These are phyloP conservation scores for Sisymbrium irio DNA, from an alignment of 345 rosid species.

Conservation along the genomic window DNA sequence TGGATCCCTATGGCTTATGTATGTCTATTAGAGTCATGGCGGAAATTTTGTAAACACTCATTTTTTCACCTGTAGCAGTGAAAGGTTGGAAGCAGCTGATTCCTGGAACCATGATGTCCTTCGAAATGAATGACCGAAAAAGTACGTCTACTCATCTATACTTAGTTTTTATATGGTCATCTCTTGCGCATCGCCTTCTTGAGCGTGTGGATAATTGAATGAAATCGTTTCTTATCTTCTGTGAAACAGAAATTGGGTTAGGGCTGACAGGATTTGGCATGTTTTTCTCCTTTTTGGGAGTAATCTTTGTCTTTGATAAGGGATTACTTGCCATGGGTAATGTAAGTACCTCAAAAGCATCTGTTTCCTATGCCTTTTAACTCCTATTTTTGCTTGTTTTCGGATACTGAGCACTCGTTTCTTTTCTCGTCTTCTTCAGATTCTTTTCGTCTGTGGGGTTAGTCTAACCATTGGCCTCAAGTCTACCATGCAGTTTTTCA, in stretches of 20 bases:
- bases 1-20: not conserved
- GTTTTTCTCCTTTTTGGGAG: conserved; percentile 88
- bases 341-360: conserved; percentile 45
- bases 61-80: conserved; percentile 2
- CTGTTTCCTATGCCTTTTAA: not conserved
- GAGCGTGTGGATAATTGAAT: not conserved
- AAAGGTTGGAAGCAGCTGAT: conserved; percentile 15
- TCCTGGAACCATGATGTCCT: conserved; percentile 35
- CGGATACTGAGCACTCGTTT: not conserved
- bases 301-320: conserved; percentile 84
- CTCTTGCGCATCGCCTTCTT: not conserved
- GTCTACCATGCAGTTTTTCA: conserved; percentile 96
- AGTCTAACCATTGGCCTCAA: conserved; percentile 86
- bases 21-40: not conserved
- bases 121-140: conserved; percentile 41
- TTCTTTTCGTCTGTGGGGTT: conserved; percentile 92
- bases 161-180: not conserved
- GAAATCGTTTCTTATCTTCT: conserved; percentile 9
- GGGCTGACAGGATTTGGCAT: conserved; percentile 97
- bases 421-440: conserved; percentile 42
- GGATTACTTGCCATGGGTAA: conserved; percentile 99
- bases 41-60: not conserved
- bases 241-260: conserved; percentile 69
- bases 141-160: conserved; percentile 14
- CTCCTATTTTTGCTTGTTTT: not conserved